These are phyloP conservation scores for Aciculosporium take DNA, from an alignment of 2,329 filamentous ascomycete species.

Conservation along the genomic window DNA sequence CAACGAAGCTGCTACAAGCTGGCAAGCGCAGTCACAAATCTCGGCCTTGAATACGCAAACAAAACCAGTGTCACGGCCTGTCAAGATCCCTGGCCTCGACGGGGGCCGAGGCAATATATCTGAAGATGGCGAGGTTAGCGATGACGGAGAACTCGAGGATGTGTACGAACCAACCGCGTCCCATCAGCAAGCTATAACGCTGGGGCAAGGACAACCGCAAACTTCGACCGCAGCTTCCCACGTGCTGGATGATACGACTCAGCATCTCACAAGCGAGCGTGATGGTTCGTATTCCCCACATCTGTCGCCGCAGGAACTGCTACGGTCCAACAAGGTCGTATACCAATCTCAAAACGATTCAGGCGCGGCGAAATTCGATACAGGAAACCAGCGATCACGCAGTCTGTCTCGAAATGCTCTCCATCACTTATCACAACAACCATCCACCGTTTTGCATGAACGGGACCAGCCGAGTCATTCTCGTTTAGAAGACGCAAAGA, in stretches of 20 bases:
- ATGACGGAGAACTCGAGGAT: conserved; percentile 45
- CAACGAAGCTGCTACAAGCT: conserved; percentile 1
- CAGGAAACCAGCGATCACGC: background rate
- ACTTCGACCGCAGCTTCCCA: background rate
- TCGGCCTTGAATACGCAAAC: background rate
- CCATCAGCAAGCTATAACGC: background rate
- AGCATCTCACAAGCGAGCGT: conserved; percentile 21
- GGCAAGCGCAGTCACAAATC: background rate
- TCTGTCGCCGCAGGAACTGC: conserved; percentile 34
- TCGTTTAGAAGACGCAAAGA: conserved; percentile 28
- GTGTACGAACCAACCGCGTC: conserved; percentile 31
- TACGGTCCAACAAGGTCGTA: background rate
- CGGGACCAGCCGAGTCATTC: background rate
- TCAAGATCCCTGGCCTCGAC: conserved; percentile 4
- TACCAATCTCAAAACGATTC: background rate
- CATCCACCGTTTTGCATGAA: background rate
- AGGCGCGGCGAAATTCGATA: background rate
- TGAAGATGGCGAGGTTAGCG: conserved; percentile 69
- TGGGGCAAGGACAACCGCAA: background rate
- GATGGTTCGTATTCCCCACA: conserved; percentile 39
- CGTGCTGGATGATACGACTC: background rate
- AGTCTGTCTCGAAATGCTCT: background rate
- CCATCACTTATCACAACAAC: background rate
- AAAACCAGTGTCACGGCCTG: background rate
- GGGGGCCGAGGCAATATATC: conserved; percentile 9